These are phyloP conservation scores for Aspergillus floridensis DNA, from an alignment of 2,329 filamentous ascomycete species.

Conservation along the genomic window DNA sequence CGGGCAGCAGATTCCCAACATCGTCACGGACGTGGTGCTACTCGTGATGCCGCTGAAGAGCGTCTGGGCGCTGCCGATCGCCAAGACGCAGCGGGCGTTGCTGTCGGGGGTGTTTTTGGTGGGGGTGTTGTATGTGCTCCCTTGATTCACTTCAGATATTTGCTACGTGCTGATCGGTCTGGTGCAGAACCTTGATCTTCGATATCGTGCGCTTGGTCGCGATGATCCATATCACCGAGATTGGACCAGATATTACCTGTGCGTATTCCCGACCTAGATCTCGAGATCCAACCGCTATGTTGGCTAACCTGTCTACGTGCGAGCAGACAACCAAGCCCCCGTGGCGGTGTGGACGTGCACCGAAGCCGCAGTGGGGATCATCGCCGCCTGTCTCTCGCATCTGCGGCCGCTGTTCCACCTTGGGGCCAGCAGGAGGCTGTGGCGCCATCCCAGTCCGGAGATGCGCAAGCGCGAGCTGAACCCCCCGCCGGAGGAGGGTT, in stretches of 20 bases:
- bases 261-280: no score
- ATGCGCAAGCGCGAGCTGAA: neutral
- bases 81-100: slow-evolving; percentile 23
- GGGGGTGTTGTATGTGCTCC: slow-evolving; percentile 26
- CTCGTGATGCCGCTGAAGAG: slow-evolving; percentile 27
- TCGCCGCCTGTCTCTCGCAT: slow-evolving; percentile 31
- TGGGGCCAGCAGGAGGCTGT: neutral
- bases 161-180: neutral
- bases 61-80: slow-evolving; percentile 27
- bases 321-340: slow-evolving; percentile 28
- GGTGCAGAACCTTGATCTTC: slow-evolving; percentile 25
- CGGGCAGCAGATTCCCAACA: slow-evolving; percentile 31
- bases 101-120: slow-evolving; percentile 29
- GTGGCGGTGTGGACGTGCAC: slow-evolving; percentile 32
- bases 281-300: neutral
- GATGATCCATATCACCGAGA: slow-evolving; percentile 24
- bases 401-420: slow-evolving; percentile 27
- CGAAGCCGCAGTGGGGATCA: slow-evolving; percentile 30
- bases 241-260: slow-evolving; percentile 25
- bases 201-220: slow-evolving; percentile 27
- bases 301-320: neutral
- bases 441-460: neutral
- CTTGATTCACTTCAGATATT: neutral
- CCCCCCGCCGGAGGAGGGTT: neutral
- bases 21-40: slow-evolving; percentile 28